Base-by-base conservation (phyloP, 2,329 filamentous ascomycete species). In the Fusarium newnesense region DNA sequence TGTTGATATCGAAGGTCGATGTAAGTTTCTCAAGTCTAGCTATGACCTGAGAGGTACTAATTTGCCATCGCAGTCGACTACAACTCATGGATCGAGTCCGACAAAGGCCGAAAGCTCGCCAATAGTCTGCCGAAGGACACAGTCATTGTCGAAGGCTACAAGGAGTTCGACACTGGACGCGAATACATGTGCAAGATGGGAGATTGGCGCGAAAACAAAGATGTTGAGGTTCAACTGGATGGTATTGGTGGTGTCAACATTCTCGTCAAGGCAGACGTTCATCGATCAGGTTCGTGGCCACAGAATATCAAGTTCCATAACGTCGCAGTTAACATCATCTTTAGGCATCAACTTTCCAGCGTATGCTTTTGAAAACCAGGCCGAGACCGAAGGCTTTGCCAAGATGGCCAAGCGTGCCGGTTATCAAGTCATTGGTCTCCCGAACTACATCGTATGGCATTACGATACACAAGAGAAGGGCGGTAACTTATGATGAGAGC, bases 381-480 rank as follows among this genome's bases (percentile, higher is more conserved):
- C 96, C 73, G 96, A 99, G 84, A 99, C 96, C 9, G 96, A 99
- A 84, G 96, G 96, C 11, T 99, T 99, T 80, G 96, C 96, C 42
- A 97, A 97, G 83, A 99, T 99, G 96, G 96, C 96, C 67, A 98
- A 97, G 85, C 89, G 95, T 72, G 96, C 96, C 24, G 96, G 96
- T 49, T 98, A 98, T 81, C 89, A 94, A 79, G 96, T 99, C 32
- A 90, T 94, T 76, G 96, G 96, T 50, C 86, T 99, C 63, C 96
- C 96, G 46, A 99, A 99, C 82, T 99, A 99, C 81, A 92, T 99
- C 57, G 96, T 99, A 67, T 99, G 96, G 96, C 96, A 99, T 81
- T 94, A 97, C 78, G 96, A 99, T 82, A 99, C 96, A 5, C 91
- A 95, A 64, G 96, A 99, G 86, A 97, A 98, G 87, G 89, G 91